Conservation (phyloP, 345 rosid genomes). For the Rhodomyrtus tomentosa region DNA sequence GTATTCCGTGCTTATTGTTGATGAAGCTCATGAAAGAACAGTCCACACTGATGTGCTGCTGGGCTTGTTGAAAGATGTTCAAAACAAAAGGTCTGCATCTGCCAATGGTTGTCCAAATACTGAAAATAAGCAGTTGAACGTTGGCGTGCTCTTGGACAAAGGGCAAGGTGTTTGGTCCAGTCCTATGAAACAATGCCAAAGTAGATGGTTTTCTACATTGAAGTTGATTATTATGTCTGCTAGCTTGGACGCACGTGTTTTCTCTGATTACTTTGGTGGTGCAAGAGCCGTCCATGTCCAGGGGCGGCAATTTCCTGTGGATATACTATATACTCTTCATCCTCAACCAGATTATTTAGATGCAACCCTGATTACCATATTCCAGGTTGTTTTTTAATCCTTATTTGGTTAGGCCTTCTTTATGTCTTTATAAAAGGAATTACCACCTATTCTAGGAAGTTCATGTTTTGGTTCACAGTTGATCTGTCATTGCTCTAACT, state of each 20-base stretch:
- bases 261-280: slow-evolving; percentile 72
- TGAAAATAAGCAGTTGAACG: slow-evolving; percentile 14
- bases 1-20: slow-evolving; percentile 74
- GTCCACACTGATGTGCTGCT: slow-evolving; percentile 85
- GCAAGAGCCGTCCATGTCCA: slow-evolving; percentile 82
- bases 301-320: slow-evolving; percentile 83
- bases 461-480: neutral
- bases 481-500: neutral
- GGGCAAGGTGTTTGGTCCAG: slow-evolving; percentile 20
- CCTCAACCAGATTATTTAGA: slow-evolving; percentile 73
- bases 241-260: slow-evolving; percentile 86
- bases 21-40: slow-evolving; percentile 97
- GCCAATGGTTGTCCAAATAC: slow-evolving; percentile 3
- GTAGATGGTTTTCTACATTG: slow-evolving; percentile 42
- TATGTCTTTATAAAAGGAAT: neutral
- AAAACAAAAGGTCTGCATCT: slow-evolving; percentile 40
- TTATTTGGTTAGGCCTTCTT: neutral
- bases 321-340: slow-evolving; percentile 51
- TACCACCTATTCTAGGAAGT: neutral
- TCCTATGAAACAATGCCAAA: slow-evolving; percentile 33
- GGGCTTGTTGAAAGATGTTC: slow-evolving; percentile 77
- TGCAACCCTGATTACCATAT: slow-evolving; percentile 61
- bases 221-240: slow-evolving; percentile 94
- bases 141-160: slow-evolving; percentile 9
- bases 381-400: slow-evolving; percentile 52